A percentile compares a stretch with the other conserved stretches of the same genome.
Conservation (phyloP, 2,329 filamentous ascomycete species). For the Alternaria sp. region DNA sequence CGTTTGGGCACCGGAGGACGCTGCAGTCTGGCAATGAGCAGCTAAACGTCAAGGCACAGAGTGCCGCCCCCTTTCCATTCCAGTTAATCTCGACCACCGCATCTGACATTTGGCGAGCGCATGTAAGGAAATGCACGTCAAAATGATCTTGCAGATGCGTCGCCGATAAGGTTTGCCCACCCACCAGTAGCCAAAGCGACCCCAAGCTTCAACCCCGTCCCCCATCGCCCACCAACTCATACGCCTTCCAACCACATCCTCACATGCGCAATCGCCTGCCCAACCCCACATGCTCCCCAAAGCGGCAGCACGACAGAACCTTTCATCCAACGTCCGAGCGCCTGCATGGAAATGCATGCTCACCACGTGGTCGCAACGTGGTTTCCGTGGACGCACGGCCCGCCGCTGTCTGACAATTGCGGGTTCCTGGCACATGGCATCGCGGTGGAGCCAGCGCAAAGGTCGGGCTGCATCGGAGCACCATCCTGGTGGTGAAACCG, state of each 20-base stretch:
- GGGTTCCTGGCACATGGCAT: not conserved
- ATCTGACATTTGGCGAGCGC: not conserved
- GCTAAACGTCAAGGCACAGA: not conserved
- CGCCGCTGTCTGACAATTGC: not conserved
- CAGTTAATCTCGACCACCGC: not conserved
- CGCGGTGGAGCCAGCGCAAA: not conserved
- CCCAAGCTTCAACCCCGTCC: not conserved
- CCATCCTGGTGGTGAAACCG: slow-evolving; percentile 1
- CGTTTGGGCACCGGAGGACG: not conserved
- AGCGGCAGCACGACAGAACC: slow-evolving; percentile 1
- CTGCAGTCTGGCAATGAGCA: not conserved
- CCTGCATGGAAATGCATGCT: slow-evolving; percentile 11
- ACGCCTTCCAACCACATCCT: not conserved
- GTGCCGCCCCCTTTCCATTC: not conserved
- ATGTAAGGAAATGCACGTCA: not conserved
- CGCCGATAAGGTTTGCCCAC: not conserved
- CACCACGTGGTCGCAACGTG: slow-evolving; percentile 13
- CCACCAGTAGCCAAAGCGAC: not conserved
- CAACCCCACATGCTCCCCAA: not conserved
- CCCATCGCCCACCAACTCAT: not conserved
- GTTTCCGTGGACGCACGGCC: slow-evolving; percentile 4
- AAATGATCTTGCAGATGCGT: not conserved
- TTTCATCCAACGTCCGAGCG: slow-evolving; percentile 4
- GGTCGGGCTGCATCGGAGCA: not conserved
- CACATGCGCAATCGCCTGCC: not conserved